Evolutionary conservation across 208 protist species (phyloP).

Genomic region (Sergeia podlipaevii): DNA sequence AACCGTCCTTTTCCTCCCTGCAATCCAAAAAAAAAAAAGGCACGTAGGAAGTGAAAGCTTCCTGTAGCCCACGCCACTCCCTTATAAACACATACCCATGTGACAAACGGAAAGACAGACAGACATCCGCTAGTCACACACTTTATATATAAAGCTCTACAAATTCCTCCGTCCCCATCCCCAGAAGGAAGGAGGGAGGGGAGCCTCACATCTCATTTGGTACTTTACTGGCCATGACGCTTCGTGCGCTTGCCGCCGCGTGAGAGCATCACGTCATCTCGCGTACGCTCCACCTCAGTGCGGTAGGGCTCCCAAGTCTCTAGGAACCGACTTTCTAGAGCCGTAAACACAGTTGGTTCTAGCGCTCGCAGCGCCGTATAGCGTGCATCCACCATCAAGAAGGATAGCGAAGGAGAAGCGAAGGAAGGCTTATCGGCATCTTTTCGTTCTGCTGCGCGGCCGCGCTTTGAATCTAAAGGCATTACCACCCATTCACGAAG

Average conservation of each 20-base stretch:
- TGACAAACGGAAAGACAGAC: neutral
- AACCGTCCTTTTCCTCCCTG: too few relatives aligned
- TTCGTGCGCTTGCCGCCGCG: slow-evolving; percentile 58
- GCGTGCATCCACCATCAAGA: slow-evolving; percentile 61
- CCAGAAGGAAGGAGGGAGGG: neutral
- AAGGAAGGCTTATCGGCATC: slow-evolving; percentile 63
- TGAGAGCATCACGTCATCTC: slow-evolving; percentile 62
- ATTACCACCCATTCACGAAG: slow-evolving; percentile 35
- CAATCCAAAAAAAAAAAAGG: too few relatives aligned
- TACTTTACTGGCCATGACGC: slow-evolving; percentile 23
- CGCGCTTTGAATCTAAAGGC: slow-evolving; percentile 18
- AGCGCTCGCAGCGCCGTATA: slow-evolving; percentile 66
- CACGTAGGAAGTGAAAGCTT: too few relatives aligned
- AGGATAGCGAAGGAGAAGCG: slow-evolving; percentile 48
- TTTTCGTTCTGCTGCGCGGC: slow-evolving; percentile 26
- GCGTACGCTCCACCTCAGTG: slow-evolving; percentile 63
- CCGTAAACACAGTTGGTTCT: slow-evolving; percentile 76
- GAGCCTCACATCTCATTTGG: neutral
- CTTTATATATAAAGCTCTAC: neutral
- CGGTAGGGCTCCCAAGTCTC: slow-evolving; percentile 82
- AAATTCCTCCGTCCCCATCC: neutral
- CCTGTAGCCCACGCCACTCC: too few relatives aligned
- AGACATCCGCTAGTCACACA: neutral
- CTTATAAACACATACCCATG: too few relatives aligned
- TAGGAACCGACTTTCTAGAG: slow-evolving; percentile 67